phyloP scores from a whole-genome alignment of 805 yeast genomes.

The Starmerella bacillaris region DNA sequence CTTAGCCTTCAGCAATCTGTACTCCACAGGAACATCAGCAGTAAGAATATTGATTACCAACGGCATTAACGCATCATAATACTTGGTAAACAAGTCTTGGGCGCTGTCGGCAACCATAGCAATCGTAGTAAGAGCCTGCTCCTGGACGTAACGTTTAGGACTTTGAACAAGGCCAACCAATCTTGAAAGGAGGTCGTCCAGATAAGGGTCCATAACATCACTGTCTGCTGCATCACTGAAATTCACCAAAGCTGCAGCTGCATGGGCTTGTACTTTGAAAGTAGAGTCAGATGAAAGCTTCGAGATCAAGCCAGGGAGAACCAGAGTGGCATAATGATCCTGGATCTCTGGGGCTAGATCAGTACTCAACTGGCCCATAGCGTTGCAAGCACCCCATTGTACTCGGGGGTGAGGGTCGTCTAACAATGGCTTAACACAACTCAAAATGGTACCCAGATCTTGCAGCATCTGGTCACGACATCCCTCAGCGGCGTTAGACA shows the following conservation, averaged over 20 bases:
- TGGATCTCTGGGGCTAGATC: constrained; percentile 87
- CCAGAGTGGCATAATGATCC: constrained; percentile 54
- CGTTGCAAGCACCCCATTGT: constrained; percentile 93
- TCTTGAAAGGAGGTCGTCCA: constrained; percentile 62
- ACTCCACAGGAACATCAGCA: constrained; percentile 61
- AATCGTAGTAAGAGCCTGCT: constrained; percentile 89
- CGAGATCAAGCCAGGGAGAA: constrained; percentile 76
- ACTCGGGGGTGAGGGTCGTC: constrained; percentile 83
- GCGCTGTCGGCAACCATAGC: constrained; percentile 97
- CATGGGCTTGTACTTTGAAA: constrained; percentile 90
- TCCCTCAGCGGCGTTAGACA: constrained; percentile 94
- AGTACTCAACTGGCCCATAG: constrained; percentile 89
- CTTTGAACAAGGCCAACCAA: constrained; percentile 60
- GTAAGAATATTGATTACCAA: constrained; percentile 58
- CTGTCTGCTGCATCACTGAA: constrained; percentile 83
- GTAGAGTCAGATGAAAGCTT: constrained; percentile 47
- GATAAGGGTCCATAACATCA: constrained; percentile 77
- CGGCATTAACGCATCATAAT: constrained; percentile 90
- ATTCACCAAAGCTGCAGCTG: constrained; percentile 95
- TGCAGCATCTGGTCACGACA: constrained; percentile 72
- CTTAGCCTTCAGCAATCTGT: constrained; percentile 69
- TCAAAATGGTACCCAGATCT: constrained; percentile 66
- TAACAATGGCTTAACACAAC: constrained; percentile 69
- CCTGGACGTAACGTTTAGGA: constrained; percentile 86
- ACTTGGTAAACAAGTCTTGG: constrained; percentile 67